Percentiles rank a stretch among this genome's conserved stretches.
Evolutionary conservation across 176 grass and related monocot species (phyloP).

Genomic region (Secale cereale): DNA sequence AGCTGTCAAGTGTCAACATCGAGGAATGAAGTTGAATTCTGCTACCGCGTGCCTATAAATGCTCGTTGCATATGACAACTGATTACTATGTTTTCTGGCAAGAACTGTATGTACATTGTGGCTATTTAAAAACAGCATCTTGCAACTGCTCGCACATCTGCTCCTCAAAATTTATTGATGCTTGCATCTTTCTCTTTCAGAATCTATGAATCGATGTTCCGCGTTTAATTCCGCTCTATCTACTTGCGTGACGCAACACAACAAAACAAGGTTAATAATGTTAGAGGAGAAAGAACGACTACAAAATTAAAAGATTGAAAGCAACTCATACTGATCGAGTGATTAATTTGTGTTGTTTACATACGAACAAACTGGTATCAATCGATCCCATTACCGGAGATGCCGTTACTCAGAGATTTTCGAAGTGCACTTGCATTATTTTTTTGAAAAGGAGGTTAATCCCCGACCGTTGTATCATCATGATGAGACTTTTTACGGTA

Average conservation of each 20-base stretch:
- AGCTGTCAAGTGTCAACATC: background rate
- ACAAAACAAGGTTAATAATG: background rate
- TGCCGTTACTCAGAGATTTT: background rate
- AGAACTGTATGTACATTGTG: background rate
- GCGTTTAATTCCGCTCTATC: background rate
- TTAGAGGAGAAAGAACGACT: background rate
- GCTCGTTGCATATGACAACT: background rate
- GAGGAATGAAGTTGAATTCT: background rate
- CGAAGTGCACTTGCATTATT: no score
- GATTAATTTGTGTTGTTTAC: background rate
- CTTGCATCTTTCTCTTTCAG: background rate
- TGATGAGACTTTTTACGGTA: no score
- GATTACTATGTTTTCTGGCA: background rate
- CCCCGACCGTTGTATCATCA: fast-evolving
- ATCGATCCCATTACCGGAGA: background rate
- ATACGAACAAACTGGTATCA: background rate
- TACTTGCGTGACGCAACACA: background rate
- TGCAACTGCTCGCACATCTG: background rate
- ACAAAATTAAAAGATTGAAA: background rate
- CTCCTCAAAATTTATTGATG: background rate
- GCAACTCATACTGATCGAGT: background rate
- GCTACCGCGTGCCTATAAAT: background rate
- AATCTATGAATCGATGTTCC: background rate
- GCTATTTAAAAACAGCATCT: background rate
- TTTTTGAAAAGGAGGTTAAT: no score